Percentiles rank a stretch among this genome's conserved stretches.
Evolutionary conservation across 1,284 basidiomycete genomes (phyloP).

Genomic region (Cutaneotrichosporon sp.): DNA sequence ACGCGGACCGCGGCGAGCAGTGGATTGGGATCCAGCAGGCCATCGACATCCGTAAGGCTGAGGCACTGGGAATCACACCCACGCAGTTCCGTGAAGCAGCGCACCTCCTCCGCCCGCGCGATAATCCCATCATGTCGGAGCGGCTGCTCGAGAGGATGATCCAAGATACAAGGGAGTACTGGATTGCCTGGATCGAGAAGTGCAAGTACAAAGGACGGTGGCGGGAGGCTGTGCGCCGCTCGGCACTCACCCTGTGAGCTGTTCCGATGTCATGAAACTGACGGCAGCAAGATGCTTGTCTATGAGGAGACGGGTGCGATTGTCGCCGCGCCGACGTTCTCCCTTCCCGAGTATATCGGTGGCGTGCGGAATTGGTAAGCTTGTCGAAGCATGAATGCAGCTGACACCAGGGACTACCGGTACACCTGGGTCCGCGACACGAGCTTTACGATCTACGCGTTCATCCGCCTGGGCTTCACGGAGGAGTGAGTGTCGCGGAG

Average conservation of each 20-base stretch:
- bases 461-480: constrained; percentile 86
- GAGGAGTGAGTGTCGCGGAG: constrained; percentile 64
- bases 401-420: constrained; percentile 43
- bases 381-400: neutral
- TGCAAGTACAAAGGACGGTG: constrained; percentile 76
- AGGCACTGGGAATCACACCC: constrained; percentile 57
- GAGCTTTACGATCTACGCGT: constrained; percentile 85
- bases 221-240: constrained; percentile 86
- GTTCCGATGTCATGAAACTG: constrained; percentile 10
- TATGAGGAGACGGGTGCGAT: constrained; percentile 64
- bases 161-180: constrained; percentile 71
- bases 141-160: constrained; percentile 36
- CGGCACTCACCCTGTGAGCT: constrained; percentile 65
- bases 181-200: constrained; percentile 78
- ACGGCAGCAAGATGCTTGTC: constrained; percentile 50
- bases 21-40: constrained; percentile 2
- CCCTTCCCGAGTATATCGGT: constrained; percentile 83
- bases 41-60: neutral
- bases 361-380: constrained; percentile 74
- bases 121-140: constrained; percentile 64
- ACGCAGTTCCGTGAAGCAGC: constrained; percentile 58
- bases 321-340: constrained; percentile 89
- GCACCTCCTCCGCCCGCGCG: constrained; percentile 58
- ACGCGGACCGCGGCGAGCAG: constrained; percentile 27
- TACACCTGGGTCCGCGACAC: constrained; percentile 74